Evolutionary conservation across 257 asterid species (phyloP).

Genomic region (Solanum pennellii): DNA sequence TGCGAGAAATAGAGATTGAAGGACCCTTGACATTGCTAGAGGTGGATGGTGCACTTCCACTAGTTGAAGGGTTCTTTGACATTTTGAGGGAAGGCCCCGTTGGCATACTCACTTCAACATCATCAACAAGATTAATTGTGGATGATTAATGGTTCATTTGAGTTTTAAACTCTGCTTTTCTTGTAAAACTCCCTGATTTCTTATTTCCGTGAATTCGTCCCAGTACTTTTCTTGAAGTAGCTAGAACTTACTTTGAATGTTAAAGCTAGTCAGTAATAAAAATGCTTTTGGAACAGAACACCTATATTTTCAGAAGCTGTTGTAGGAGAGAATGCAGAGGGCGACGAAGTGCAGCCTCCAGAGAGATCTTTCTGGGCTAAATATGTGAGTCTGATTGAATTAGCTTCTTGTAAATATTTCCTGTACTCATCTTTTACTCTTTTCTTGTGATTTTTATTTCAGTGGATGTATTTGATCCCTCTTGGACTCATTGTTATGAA

Average conservation of each 20-base stretch:
- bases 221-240: neutral
- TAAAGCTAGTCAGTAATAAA: neutral
- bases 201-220: neutral
- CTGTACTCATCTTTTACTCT: neutral
- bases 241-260: neutral
- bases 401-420: neutral
- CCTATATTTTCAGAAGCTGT: constrained; percentile 69
- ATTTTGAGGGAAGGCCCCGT: neutral
- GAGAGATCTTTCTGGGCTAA: constrained; percentile 98
- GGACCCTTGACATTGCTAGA: neutral
- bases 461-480: constrained; percentile 99
- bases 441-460: constrained; percentile 13
- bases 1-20: neutral
- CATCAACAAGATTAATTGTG: neutral
- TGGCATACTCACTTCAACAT: neutral
- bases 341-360: constrained; percentile 61
- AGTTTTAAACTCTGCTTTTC: neutral
- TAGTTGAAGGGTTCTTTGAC: neutral
- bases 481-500: constrained; percentile 88
- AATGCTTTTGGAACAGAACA: constrained; percentile 45
- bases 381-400: constrained; percentile 52
- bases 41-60: neutral
- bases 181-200: neutral
- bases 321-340: constrained; percentile 57
- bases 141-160: neutral